Conservation (phyloP, 1,139 yeast genomes). For the Kodamaea arcana region DNA sequence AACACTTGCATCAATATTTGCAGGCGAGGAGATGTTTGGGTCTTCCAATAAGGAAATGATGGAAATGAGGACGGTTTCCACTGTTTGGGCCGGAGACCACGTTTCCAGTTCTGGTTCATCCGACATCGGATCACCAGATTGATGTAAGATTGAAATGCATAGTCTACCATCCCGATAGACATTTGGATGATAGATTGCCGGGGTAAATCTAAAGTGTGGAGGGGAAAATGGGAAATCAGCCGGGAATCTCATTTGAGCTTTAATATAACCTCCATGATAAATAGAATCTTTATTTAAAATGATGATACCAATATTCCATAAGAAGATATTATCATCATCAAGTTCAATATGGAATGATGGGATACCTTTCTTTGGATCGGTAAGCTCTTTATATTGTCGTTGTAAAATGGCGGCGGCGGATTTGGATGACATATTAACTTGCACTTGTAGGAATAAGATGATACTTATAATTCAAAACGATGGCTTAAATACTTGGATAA, state of each 20-base stretch:
- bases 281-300: constrained; percentile 84
- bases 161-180: constrained; percentile 90
- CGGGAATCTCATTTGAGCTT: constrained; percentile 92
- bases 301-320: constrained; percentile 93
- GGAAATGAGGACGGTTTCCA: constrained; percentile 83
- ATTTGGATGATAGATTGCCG: constrained; percentile 92
- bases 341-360: constrained; percentile 87
- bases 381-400: constrained; percentile 91
- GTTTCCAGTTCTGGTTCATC: constrained; percentile 92
- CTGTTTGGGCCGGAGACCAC: constrained; percentile 97
- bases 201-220: constrained; percentile 89
- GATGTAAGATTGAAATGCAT: constrained; percentile 89
- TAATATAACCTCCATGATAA: constrained; percentile 94
- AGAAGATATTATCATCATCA: constrained; percentile 85
- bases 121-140: constrained; percentile 81
- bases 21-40: constrained; percentile 91
- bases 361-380: constrained; percentile 88
- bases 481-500: too few species aligned
- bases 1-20: constrained; percentile 94
- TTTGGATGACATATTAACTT: constrained; percentile 37
- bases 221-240: constrained; percentile 88
- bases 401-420: constrained; percentile 75
- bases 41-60: constrained; percentile 88
- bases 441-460: background rate
- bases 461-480: too few species aligned